phyloP scores from a whole-genome alignment of 2,329 filamentous ascomycete genomes.

The Exophiala sp. region DNA sequence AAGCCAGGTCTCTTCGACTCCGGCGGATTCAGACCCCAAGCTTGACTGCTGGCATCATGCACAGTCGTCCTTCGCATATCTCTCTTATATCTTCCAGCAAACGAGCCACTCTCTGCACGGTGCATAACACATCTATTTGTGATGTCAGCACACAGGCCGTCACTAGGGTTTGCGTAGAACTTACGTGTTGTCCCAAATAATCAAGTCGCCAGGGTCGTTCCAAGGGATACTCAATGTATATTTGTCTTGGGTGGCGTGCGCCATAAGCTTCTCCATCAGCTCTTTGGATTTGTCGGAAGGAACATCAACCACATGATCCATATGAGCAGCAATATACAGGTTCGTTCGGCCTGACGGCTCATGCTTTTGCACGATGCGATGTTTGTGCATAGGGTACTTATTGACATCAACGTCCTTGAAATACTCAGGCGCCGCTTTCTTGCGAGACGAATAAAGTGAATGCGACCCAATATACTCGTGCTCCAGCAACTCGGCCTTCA shows the following conservation, averaged over 20 bases:
- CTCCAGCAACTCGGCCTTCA: conserved; percentile 37
- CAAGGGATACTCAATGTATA: conserved; percentile 48
- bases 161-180: not conserved
- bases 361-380: conserved; percentile 51
- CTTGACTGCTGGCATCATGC: conserved; percentile 46
- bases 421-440: conserved; percentile 49
- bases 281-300: conserved; percentile 34
- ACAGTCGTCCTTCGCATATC: conserved; percentile 58
- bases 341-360: conserved; percentile 52
- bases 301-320: conserved; percentile 51
- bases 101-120: conserved; percentile 47
- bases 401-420: conserved; percentile 47
- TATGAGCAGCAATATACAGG: conserved; percentile 53
- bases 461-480: conserved; percentile 48
- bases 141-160: conserved; percentile 1
- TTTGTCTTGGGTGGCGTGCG: conserved; percentile 48
- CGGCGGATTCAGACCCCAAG: conserved; percentile 45
- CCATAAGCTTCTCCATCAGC: conserved; percentile 37
- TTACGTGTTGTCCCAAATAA: conserved; percentile 58
- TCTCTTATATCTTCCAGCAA: conserved; percentile 47
- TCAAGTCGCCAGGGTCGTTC: conserved; percentile 48
- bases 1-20: conserved; percentile 32
- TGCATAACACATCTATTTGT: conserved; percentile 51
- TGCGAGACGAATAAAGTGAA: conserved; percentile 53
- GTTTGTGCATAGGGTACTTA: conserved; percentile 40